A percentile compares a stretch with the other conserved stretches of the same genome.
phyloP scores from a whole-genome alignment of 1,139 yeast species.

The Suhomyces yuchorum region DNA sequence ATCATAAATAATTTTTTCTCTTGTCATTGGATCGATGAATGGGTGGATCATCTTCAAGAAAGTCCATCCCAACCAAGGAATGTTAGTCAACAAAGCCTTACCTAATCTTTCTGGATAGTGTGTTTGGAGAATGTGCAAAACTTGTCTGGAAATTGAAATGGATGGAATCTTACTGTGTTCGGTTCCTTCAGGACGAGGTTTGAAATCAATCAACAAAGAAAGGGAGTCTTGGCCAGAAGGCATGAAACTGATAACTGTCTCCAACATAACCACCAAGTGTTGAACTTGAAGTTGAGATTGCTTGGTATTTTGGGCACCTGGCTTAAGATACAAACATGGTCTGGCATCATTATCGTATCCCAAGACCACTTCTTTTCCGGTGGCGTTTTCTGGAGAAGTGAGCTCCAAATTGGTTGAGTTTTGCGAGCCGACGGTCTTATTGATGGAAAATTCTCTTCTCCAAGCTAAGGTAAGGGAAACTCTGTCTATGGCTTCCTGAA shows the following conservation, averaged over 20 bases:
- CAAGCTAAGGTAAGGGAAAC: constrained; percentile 47
- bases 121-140: constrained; percentile 82
- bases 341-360: constrained; percentile 51
- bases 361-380: constrained; percentile 50
- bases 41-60: constrained; percentile 89
- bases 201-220: constrained; percentile 50
- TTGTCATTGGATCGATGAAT: constrained; percentile 90
- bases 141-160: constrained; percentile 76
- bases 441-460: constrained; percentile 51
- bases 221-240: constrained; percentile 53
- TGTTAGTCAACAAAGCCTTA: constrained; percentile 83
- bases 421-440: constrained; percentile 33
- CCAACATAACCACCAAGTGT: constrained; percentile 53
- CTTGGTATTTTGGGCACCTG: constrained; percentile 52
- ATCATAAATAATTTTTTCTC: constrained; percentile 88
- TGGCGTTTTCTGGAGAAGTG: constrained; percentile 42
- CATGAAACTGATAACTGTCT: constrained; percentile 49
- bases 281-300: constrained; percentile 48
- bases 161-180: constrained; percentile 78
- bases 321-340: constrained; percentile 51
- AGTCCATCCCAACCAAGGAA: constrained; percentile 91
- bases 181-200: constrained; percentile 47
- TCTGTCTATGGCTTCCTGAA: constrained; percentile 42
- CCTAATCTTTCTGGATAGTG: constrained; percentile 97
- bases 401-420: constrained; percentile 38